phyloP scores from a whole-genome alignment of 176 grass and related monocot species.

The Oryza officinalis region DNA sequence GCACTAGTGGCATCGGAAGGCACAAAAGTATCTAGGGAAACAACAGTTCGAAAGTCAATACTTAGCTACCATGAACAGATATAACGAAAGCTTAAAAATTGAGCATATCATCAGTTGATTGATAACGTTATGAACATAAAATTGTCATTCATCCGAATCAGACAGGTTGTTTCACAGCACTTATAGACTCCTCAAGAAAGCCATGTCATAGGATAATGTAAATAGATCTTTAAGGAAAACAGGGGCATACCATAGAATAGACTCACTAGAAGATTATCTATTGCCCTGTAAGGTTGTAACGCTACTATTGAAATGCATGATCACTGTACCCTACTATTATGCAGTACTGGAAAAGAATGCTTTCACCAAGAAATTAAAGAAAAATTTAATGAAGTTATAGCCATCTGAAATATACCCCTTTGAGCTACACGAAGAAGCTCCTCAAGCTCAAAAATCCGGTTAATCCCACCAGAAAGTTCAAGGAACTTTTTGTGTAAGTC shows the following conservation, averaged over 20 bases:
- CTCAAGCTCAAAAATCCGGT: constrained; percentile 94
- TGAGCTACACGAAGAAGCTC: constrained; percentile 68
- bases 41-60: constrained; percentile 41
- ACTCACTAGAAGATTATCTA: background rate
- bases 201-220: background rate
- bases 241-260: background rate
- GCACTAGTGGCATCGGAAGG: constrained; percentile 42
- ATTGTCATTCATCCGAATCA: background rate
- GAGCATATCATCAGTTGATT: background rate
- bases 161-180: constrained; percentile 10
- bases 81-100: background rate
- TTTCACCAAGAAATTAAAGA: constrained; percentile 10
- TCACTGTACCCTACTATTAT: background rate
- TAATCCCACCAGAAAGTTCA: constrained; percentile 96
- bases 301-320: background rate
- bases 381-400: background rate
- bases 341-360: constrained; percentile 16
- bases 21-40: constrained; percentile 49
- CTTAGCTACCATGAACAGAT: background rate
- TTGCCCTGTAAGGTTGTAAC: background rate
- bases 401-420: constrained; percentile 64
- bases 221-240: constrained; percentile 13
- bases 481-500: constrained; percentile 94
- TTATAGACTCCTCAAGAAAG: constrained; percentile 27
- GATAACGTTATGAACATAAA: constrained; percentile 10